Base-by-base conservation (phyloP, 257 asterid genomes). In the Nicotiana tabacum region DNA sequence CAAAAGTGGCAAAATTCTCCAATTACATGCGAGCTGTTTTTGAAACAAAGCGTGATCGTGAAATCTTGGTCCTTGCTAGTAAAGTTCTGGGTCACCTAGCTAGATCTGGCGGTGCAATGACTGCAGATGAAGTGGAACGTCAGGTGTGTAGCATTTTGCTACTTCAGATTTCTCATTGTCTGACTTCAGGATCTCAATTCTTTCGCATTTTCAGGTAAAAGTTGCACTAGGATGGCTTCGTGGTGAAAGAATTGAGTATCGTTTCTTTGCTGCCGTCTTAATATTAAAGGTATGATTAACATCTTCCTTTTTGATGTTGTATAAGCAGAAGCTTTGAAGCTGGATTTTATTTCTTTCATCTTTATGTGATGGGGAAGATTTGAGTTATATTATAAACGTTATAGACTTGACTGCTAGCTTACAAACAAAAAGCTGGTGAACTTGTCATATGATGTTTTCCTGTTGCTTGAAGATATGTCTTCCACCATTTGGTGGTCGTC, bases 101-200 rank as follows among this genome's bases (percentile, higher is more conserved):
- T 78, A 91, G 98, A 90, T 97, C 98, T 85, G 99, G 99, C 80
- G 98, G 99, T 85, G 98, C 98, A 80, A 94, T 93, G 98, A 93
- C 99, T 51, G 98, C 99, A 13, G 99, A 96, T 90, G 99, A 96
- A 91, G 97, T 96, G 86, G 99, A 96, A 87, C 89, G 90, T 77
- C 95, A 94, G 95, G 99, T 96, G 86, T 46, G 88, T 81, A 76
- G 56, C 81, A 66, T 79, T 79, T 61, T 81, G 60, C 69, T 62
- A 43, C 78, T 83, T 30, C 68, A 77, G 66, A 74, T 53, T 83
- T 84, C 64, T 57, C 81, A 35, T 43, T 37, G 48, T 76, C 9
- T 51, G 18, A 4, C 78, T 76, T 55, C 43, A 66, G 18, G 78
- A 53, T 68, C 84, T 88, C 82, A 86, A 51, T 81, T 77, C 84